Evolutionary conservation across 2,329 filamentous ascomycete species (phyloP).

Genomic region (Knufia petricola): DNA sequence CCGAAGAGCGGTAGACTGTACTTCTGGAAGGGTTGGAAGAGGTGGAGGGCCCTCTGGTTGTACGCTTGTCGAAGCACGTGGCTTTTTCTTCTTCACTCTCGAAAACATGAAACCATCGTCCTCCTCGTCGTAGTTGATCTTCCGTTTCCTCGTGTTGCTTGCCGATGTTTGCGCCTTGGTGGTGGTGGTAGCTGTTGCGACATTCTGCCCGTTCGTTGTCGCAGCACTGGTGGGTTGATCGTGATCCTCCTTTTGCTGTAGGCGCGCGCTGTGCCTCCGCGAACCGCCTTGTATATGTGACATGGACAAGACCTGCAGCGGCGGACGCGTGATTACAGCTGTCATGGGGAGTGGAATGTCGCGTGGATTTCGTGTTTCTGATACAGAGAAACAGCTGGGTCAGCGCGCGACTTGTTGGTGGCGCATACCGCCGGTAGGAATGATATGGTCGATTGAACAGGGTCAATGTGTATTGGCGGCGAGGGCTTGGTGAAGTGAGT

Average conservation of each 20-base stretch:
- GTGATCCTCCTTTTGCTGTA: constrained; percentile 29
- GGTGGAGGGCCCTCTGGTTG: constrained; percentile 34
- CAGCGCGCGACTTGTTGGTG: neutral
- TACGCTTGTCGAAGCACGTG: constrained; percentile 23
- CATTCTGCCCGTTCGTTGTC: constrained; percentile 12
- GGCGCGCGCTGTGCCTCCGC: constrained; percentile 27
- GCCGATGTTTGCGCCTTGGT: constrained; percentile 18
- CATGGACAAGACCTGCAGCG: constrained; percentile 26
- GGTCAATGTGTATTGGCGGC: neutral
- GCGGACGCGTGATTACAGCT: constrained; percentile 26
- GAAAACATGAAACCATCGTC: constrained; percentile 71
- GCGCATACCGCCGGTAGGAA: constrained; percentile 4
- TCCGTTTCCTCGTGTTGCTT: constrained; percentile 31
- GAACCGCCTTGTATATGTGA: constrained; percentile 22
- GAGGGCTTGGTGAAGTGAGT: neutral
- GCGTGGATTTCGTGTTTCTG: constrained; percentile 4
- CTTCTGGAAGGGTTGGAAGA: constrained; percentile 28
- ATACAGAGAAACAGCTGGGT: neutral
- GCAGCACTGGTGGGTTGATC: constrained; percentile 13
- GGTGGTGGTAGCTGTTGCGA: constrained; percentile 15
- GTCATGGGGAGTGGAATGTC: constrained; percentile 21
- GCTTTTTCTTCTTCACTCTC: constrained; percentile 49
- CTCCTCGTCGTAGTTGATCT: constrained; percentile 56
- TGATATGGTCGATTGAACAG: neutral
- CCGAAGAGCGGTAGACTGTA: constrained; percentile 24